A percentile compares a stretch with the other conserved stretches of the same genome.
Conservation (phyloP, 2,329 filamentous ascomycete species). For the Didymella arachidicola region DNA sequence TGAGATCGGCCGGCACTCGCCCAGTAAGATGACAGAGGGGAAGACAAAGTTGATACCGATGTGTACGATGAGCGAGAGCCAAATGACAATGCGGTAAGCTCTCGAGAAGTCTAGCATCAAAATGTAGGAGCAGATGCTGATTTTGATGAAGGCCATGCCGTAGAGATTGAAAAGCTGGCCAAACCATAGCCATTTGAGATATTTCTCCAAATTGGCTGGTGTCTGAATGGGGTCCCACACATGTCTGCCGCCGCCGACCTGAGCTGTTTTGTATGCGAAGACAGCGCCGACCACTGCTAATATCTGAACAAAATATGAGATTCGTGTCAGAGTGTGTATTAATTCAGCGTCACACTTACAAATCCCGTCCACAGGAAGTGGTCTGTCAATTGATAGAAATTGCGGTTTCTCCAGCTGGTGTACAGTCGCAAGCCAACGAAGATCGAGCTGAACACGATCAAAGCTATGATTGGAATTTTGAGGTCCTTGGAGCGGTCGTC, state of each 20-base stretch:
- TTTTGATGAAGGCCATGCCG: conserved; percentile 39
- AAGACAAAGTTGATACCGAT: conserved; percentile 35
- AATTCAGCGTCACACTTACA: conserved; percentile 18
- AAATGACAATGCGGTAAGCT: conserved; percentile 32
- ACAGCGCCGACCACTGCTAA: conserved; percentile 32
- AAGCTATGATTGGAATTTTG: conserved; percentile 31
- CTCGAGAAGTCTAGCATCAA: conserved; percentile 38
- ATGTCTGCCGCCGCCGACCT: conserved; percentile 32
- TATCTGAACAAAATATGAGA: conserved; percentile 23
- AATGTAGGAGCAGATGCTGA: conserved; percentile 41
- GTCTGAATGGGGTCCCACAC: conserved; percentile 37
- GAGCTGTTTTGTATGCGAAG: conserved; percentile 32
- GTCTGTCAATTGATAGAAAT: conserved; percentile 35
- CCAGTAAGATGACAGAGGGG: conserved; percentile 32
- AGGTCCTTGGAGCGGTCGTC: conserved; percentile 35
- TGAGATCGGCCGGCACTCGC: conserved; percentile 33
- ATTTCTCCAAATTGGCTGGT: conserved; percentile 27
- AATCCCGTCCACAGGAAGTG: conserved; percentile 37
- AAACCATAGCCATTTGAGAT: conserved; percentile 33
- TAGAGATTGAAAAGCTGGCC: conserved; percentile 38
- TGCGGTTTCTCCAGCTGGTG: conserved; percentile 33
- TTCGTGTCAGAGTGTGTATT: not conserved
- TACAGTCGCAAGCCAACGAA: conserved; percentile 33
- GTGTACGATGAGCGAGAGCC: conserved; percentile 32
- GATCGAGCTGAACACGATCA: conserved; percentile 34